Conservation (phyloP, 257 asterid genomes). For the Prunella vulgaris region DNA sequence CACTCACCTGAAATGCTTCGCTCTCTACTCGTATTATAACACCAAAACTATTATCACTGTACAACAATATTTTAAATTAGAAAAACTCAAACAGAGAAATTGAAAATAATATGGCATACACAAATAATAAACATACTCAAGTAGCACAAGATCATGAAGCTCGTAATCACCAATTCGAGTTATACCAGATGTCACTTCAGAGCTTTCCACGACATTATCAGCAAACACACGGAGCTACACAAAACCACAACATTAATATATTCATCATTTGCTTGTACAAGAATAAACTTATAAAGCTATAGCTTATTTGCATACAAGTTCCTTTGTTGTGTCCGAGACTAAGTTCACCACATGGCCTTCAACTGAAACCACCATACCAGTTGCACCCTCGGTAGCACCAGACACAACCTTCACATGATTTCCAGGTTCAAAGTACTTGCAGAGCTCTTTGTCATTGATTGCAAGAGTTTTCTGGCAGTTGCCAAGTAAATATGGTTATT, state of each 20-base stretch:
- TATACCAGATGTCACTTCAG: constrained; percentile 92
- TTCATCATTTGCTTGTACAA: neutral
- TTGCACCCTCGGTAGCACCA: constrained; percentile 95
- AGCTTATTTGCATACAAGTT: constrained; percentile 50
- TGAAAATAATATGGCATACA: neutral
- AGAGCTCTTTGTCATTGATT: constrained; percentile 74
- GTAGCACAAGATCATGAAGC: constrained; percentile 91
- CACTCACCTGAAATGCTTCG: constrained; percentile 86
- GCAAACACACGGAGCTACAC: constrained; percentile 87
- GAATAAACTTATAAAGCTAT: neutral
- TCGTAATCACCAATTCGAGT: constrained; percentile 90
- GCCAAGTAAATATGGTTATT: constrained; percentile 9
- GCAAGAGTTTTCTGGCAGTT: constrained; percentile 70
- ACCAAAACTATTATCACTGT: constrained; percentile 93
- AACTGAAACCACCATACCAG: constrained; percentile 97
- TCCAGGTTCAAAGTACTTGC: constrained; percentile 95
- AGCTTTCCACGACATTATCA: constrained; percentile 90
- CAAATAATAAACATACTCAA: constrained; percentile 48
- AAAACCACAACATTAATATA: neutral
- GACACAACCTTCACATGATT: constrained; percentile 91
- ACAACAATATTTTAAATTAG: constrained; percentile 13
- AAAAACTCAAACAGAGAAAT: neutral
- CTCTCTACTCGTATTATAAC: constrained; percentile 93
- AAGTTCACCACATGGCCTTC: constrained; percentile 93
- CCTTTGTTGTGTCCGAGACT: constrained; percentile 97